These are phyloP conservation scores for Aspergillus sclerotiicarbonarius DNA, from an alignment of 495 filamentous ascomycete genomes.

Conservation along the genomic window DNA sequence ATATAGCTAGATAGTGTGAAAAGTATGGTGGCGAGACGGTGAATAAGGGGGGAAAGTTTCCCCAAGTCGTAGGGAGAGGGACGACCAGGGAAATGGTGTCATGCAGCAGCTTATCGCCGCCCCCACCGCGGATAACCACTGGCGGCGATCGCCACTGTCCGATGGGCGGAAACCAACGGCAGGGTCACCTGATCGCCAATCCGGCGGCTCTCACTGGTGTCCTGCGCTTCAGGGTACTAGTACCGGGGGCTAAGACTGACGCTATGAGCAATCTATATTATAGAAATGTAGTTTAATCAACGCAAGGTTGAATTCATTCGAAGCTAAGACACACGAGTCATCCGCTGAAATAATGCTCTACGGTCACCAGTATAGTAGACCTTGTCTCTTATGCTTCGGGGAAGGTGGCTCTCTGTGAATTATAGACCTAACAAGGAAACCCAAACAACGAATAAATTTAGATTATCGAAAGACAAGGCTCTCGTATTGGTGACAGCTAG, in stretches of 20 bases:
- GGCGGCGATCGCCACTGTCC: constrained; percentile 49
- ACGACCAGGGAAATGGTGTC: neutral
- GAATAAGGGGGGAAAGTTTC: too few species aligned
- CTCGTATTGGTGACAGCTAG: neutral
- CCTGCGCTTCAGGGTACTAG: neutral
- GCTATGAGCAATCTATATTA: too few species aligned
- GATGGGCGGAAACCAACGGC: constrained; percentile 23
- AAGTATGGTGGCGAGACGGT: too few species aligned
- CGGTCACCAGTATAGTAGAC: too few species aligned
- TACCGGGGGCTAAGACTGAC: too few species aligned
- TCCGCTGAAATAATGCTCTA: too few species aligned
- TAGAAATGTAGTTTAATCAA: too few species aligned
- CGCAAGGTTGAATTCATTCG: too few species aligned
- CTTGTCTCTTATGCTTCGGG: neutral
- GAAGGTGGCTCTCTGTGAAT: neutral
- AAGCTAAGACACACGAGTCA: too few species aligned
- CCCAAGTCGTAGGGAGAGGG: neutral
- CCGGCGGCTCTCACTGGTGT: neutral
- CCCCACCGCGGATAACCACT: constrained; percentile 8
- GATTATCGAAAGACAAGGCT: neutral
- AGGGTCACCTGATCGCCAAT: constrained; percentile 5
- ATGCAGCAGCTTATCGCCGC: neutral
- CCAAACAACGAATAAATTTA: neutral
- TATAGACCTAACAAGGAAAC: too few species aligned
- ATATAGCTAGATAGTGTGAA: too few species aligned